Percentiles rank a stretch among this genome's conserved stretches.
Evolutionary conservation across 2,329 filamentous ascomycete species (phyloP).

Genomic region (Pyrenochaeta sp.): DNA sequence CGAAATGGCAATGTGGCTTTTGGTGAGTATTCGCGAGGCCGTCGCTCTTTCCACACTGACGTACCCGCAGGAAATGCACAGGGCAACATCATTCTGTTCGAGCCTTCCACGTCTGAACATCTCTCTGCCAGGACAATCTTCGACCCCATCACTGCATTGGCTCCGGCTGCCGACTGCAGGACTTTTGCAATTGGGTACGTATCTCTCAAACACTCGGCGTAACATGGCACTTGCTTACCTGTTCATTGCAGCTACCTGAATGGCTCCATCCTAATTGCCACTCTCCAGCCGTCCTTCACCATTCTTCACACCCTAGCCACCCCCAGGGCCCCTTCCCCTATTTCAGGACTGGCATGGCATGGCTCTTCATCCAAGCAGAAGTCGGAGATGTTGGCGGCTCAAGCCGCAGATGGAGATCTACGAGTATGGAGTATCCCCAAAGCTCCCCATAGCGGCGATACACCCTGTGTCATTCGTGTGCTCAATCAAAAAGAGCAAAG

Average conservation of each 20-base stretch:
- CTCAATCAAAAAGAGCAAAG: slow-evolving; percentile 80
- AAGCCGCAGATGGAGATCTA: slow-evolving; percentile 89
- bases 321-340: slow-evolving; percentile 81
- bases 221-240: too few relatives aligned
- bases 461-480: slow-evolving; percentile 87
- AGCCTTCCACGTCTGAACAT: slow-evolving; percentile 91
- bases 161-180: slow-evolving; percentile 86
- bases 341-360: slow-evolving; percentile 91
- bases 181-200: slow-evolving; percentile 94
- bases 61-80: slow-evolving; percentile 77
- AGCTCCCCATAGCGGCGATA: slow-evolving; percentile 69
- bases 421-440: slow-evolving; percentile 97
- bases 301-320: slow-evolving; percentile 93
- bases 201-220: slow-evolving; percentile 1
- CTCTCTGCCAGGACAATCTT: slow-evolving; percentile 91
- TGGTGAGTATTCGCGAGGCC: slow-evolving; percentile 66
- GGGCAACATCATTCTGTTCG: slow-evolving; percentile 93
- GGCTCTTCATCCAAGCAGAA: slow-evolving; percentile 95
- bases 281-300: slow-evolving; percentile 87
- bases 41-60: slow-evolving; percentile 15
- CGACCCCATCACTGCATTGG: slow-evolving; percentile 92
- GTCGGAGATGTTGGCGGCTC: slow-evolving; percentile 95
- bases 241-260: slow-evolving; percentile 96
- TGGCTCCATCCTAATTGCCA: slow-evolving; percentile 89
- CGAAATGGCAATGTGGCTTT: slow-evolving; percentile 95